Base-by-base conservation (phyloP, 257 asterid genomes). In the Mitragyna speciosa region DNA sequence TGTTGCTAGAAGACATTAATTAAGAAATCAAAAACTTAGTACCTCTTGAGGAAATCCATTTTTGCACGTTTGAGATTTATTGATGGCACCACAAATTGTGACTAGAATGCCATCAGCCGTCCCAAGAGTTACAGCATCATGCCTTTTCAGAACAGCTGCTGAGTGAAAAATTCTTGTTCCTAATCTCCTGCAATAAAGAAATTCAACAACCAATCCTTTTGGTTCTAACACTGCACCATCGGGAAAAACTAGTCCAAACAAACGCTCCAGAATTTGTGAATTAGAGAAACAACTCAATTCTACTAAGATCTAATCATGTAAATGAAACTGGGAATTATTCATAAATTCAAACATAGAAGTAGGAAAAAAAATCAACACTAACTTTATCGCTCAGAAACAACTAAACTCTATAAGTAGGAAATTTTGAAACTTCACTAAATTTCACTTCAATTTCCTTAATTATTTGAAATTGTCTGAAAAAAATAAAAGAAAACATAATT, bases 21-120 rank as follows among this genome's bases (percentile, higher is more conserved):
- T 17, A 33, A 75, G 39, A 78, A 30, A 82, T 15, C 19, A 73
- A 45, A 70, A 70, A 30, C 43, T 70, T 45, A 75, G 52, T 82
- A 92, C 97, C 97, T 90, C 90, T 20, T 30, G 24, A 26, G 90
- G 75, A 87, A 94, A 90, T 63, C 98, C 97, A 83, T 87, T 91
- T 64, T 84, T 77, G 41, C 87, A 86, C 17, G 97, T 87, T 56
- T 82, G 91, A 33, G 83, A 51, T 87, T 77, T 87, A 78, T 89
- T 90, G 73, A 94, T 86, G 69, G 77, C 80, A 72, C 97, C 97
- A 43, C 80, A 72, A 78, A 91, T 48, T 85, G 81, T 58, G 82
- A 94, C 59, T 49, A 88, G 77, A 82, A 90, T 84, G 89, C 92
- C 94, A 82, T 94, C 98, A 59, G 41, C 80, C 49, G 96, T 83